A percentile compares a stretch with the other conserved stretches of the same genome.
Evolutionary conservation across 177 flowering plant species (phyloP).

Genomic region (Vitis hybrid): DNA sequence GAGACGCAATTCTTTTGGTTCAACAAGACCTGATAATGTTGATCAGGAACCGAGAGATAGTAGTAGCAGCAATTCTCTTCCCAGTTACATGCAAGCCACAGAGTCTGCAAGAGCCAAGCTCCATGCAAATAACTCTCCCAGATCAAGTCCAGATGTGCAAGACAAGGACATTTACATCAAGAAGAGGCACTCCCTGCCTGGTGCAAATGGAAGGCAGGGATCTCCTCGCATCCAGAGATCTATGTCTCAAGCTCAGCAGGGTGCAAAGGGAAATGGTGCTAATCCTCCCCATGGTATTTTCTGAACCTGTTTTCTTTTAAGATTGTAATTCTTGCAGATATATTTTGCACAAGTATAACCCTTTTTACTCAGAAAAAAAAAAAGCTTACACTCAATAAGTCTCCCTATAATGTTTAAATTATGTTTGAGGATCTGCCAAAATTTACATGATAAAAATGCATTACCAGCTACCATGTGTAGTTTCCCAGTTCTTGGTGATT

Average conservation of each 20-base stretch:
- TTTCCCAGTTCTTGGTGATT: too few species aligned
- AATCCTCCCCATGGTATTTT: constrained; percentile 44
- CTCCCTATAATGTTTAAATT: too few species aligned
- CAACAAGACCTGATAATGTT: constrained; percentile 42
- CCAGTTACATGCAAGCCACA: constrained; percentile 98
- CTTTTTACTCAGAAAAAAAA: too few species aligned
- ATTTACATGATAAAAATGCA: too few species aligned
- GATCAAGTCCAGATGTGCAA: constrained; percentile 78
- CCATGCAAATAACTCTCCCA: constrained; percentile 61
- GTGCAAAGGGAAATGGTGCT: constrained; percentile 58
- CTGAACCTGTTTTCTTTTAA: constrained; percentile 7
- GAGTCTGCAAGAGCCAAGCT: constrained; percentile 92
- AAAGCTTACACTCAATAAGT: too few species aligned
- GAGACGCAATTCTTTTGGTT: constrained; percentile 74
- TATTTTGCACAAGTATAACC: neutral
- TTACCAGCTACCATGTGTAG: too few species aligned
- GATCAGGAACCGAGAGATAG: constrained; percentile 71
- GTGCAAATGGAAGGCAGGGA: constrained; percentile 63
- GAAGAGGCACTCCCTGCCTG: constrained; percentile 83
- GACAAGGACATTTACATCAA: constrained; percentile 54
- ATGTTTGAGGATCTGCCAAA: too few species aligned
- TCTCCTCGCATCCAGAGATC: constrained; percentile 75
- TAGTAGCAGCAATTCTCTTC: constrained; percentile 53
- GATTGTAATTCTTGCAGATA: neutral
- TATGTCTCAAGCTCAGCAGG: constrained; percentile 58